Percentiles rank a stretch among this genome's conserved stretches.
phyloP scores from a whole-genome alignment of 257 asterid species.

The Ilex aquifolium region DNA sequence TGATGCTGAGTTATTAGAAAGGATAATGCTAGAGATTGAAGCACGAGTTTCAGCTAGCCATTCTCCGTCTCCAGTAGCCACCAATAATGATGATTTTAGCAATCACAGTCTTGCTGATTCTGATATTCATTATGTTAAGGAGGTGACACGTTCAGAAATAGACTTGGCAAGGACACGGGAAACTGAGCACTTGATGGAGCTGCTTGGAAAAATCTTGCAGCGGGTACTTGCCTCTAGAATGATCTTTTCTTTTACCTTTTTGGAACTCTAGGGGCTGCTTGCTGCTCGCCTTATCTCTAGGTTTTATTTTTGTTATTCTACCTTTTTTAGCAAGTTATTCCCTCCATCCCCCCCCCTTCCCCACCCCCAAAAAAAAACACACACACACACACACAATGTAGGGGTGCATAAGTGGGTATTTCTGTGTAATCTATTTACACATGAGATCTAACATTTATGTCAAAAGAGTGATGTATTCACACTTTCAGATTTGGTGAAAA shows the following conservation, averaged over 20 bases:
- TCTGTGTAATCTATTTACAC: too few relatives aligned
- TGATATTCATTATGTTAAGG: slow-evolving; percentile 17
- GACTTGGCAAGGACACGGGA: slow-evolving; percentile 40
- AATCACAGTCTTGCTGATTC: slow-evolving; percentile 13
- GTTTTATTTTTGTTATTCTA: neutral
- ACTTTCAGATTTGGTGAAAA: too few relatives aligned
- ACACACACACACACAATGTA: too few relatives aligned
- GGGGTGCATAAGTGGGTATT: too few relatives aligned
- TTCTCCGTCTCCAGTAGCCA: slow-evolving; percentile 14
- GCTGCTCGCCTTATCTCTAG: too few relatives aligned
- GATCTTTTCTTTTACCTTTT: neutral
- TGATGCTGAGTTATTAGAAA: slow-evolving; percentile 51
- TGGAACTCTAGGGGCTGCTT: too few relatives aligned
- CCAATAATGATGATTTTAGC: slow-evolving; percentile 4
- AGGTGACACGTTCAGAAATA: slow-evolving; percentile 20
- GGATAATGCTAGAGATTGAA: slow-evolving; percentile 60
- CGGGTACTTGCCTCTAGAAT: slow-evolving; percentile 8
- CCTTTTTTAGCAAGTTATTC: too few relatives aligned
- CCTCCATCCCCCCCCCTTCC: too few relatives aligned
- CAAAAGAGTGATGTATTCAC: too few relatives aligned
- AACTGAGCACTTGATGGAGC: slow-evolving; percentile 46
- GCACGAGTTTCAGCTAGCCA: slow-evolving; percentile 22
- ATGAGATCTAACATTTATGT: too few relatives aligned
- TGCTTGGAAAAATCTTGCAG: slow-evolving; percentile 58
- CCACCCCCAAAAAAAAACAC: too few relatives aligned